These are phyloP conservation scores for Amanita subjunquillea DNA, from an alignment of 768 basidiomycete genomes.

Conservation along the genomic window DNA sequence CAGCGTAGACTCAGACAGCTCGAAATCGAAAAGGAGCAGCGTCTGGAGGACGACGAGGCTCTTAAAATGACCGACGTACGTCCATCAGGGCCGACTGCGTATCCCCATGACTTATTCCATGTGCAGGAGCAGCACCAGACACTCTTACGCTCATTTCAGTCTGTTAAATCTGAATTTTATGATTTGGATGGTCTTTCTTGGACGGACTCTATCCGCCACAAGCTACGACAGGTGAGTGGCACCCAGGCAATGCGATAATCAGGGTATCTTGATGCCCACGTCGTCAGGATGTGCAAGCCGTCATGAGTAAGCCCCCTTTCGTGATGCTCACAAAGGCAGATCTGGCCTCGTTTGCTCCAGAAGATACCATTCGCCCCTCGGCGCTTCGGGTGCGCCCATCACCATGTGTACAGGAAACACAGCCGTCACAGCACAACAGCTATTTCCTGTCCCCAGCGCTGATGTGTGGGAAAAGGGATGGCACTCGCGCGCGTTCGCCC, in stretches of 20 bases:
- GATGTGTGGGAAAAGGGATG: constrained; percentile 12
- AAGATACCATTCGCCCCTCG: constrained; percentile 31
- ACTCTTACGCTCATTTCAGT: constrained; percentile 33
- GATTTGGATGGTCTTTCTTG: constrained; percentile 52
- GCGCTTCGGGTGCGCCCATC: constrained; percentile 3
- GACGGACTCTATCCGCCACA: constrained; percentile 26
- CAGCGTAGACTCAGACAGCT: constrained; percentile 34
- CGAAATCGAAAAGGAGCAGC: constrained; percentile 43
- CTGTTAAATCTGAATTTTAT: constrained; percentile 51
- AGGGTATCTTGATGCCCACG: neutral
- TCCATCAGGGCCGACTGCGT: neutral
- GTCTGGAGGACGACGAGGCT: constrained; percentile 42
- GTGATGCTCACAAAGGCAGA: constrained; percentile 26
- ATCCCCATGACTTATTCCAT: neutral
- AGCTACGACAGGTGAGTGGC: constrained; percentile 15
- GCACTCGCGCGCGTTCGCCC: constrained; percentile 17
- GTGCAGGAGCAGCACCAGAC: constrained; percentile 29
- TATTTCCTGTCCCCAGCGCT: neutral
- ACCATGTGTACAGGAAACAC: neutral
- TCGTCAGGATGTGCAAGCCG: neutral
- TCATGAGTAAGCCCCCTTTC: constrained; percentile 8
- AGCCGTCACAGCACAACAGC: constrained; percentile 6
- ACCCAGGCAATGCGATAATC: neutral
- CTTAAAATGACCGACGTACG: constrained; percentile 50
- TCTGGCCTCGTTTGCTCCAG: constrained; percentile 20